Evolutionary conservation across 2,329 filamentous ascomycete species (phyloP).

Genomic region (Fusarium denticulatum): DNA sequence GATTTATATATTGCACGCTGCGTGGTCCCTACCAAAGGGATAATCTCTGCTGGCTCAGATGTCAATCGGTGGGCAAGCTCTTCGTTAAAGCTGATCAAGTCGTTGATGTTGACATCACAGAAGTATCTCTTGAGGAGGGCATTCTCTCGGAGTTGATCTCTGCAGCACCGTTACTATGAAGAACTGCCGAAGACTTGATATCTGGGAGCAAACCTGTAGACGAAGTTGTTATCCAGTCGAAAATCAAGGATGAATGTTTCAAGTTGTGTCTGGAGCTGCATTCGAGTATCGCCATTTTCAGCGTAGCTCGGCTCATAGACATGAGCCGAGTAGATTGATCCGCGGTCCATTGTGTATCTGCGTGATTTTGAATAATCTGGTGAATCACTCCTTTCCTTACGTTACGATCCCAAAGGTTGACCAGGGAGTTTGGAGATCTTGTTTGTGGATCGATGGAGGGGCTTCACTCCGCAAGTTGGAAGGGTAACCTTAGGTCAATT

Average conservation of each 20-base stretch:
- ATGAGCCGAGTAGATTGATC: conserved; percentile 86
- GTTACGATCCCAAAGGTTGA: conserved; percentile 20
- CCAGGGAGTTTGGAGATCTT: conserved; percentile 33
- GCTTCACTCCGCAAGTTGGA: conserved; percentile 36
- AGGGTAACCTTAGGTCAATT: conserved; percentile 36
- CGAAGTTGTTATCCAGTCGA: conserved; percentile 90
- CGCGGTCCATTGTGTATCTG: conserved; percentile 75
- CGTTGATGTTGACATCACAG: conserved; percentile 95
- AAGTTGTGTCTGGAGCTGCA: conserved; percentile 80
- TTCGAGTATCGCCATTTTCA: conserved; percentile 73
- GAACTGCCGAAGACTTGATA: not conserved
- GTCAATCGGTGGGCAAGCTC: conserved; percentile 90
- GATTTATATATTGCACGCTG: not conserved
- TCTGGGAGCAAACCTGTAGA: conserved; percentile 76
- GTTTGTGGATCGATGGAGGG: conserved; percentile 41
- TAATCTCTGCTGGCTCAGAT: conserved; percentile 90
- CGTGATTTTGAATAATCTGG: conserved; percentile 12
- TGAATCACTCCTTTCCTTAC: conserved; percentile 12
- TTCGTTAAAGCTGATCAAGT: conserved; percentile 96
- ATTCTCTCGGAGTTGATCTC: conserved; percentile 96
- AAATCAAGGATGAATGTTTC: conserved; percentile 94
- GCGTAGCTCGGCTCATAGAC: conserved; percentile 77
- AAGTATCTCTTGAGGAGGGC: conserved; percentile 93
- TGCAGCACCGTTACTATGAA: conserved; percentile 49
- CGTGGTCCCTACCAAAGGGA: conserved; percentile 75